phyloP scores from a whole-genome alignment of 2,329 filamentous ascomycete species.

The Cladosporium sphaerospermum region DNA sequence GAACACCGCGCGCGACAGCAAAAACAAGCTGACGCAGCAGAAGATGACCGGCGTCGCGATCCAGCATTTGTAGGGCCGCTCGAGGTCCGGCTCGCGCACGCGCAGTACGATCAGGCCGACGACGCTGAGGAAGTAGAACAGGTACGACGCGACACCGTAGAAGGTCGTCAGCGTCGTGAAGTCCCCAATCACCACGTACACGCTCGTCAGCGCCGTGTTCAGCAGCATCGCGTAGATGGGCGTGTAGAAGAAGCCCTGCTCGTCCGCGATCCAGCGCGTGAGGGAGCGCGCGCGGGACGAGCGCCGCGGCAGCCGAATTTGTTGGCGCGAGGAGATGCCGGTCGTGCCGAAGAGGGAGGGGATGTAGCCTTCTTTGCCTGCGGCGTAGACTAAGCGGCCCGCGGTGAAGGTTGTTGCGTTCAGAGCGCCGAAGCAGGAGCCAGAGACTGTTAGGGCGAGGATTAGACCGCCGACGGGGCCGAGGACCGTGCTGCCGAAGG shows the following conservation, averaged over 20 bases:
- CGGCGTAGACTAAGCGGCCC: constrained; percentile 84
- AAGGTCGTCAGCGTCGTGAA: constrained; percentile 91
- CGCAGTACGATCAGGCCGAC: constrained; percentile 86
- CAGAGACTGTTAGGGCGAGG: constrained; percentile 81
- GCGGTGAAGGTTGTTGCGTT: constrained; percentile 94
- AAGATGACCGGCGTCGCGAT: constrained; percentile 96
- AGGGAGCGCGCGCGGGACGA: constrained; percentile 53
- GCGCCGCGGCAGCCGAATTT: constrained; percentile 32
- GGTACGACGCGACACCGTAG: constrained; percentile 94
- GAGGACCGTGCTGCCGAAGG: constrained; percentile 86
- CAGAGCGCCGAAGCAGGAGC: constrained; percentile 87
- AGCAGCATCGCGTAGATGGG: constrained; percentile 87
- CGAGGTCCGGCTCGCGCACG: constrained; percentile 78
- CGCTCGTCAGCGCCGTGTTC: constrained; percentile 65
- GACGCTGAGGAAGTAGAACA: constrained; percentile 94
- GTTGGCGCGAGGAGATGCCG: constrained; percentile 51
- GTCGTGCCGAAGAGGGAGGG: constrained; percentile 77
- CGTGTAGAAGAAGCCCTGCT: constrained; percentile 80
- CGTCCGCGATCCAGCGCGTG: constrained; percentile 64
- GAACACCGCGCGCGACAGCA: constrained; percentile 83
- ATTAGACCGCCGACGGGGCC: constrained; percentile 75
- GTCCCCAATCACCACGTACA: constrained; percentile 80
- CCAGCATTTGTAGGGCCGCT: constrained; percentile 92
- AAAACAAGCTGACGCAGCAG: constrained; percentile 91
- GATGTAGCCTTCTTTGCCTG: constrained; percentile 91